Evolutionary conservation across 495 filamentous ascomycete species (phyloP).

Genomic region (Rusavskia elegans): DNA sequence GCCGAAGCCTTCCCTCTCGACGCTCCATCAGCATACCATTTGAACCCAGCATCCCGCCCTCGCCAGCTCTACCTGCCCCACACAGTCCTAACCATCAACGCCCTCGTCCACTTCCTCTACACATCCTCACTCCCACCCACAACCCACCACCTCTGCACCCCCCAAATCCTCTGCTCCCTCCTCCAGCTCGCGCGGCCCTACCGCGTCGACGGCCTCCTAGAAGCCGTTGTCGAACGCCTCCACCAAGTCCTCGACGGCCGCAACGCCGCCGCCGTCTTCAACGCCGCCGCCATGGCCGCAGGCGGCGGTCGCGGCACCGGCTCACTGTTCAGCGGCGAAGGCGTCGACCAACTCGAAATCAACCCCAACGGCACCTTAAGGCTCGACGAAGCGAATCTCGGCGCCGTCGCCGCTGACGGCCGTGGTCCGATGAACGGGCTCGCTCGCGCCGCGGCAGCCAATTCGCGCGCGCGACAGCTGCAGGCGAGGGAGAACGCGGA

Average conservation of each 20-base stretch:
- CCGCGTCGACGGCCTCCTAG: conserved; percentile 77
- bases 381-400: neutral
- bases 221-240: conserved; percentile 79
- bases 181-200: conserved; percentile 90
- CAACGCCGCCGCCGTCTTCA: conserved; percentile 95
- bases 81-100: conserved; percentile 70
- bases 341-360: conserved; percentile 1
- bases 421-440: neutral
- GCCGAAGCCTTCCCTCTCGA: conserved; percentile 19
- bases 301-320: conserved; percentile 67
- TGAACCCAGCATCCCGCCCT: conserved; percentile 57
- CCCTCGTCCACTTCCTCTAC: conserved; percentile 83
- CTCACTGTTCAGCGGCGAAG: conserved; percentile 18
- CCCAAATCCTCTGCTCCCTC: conserved; percentile 88
- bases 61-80: conserved; percentile 87
- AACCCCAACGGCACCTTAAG: neutral
- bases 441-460: neutral
- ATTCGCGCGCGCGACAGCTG: neutral
- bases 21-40: conserved; percentile 30
- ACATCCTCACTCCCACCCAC: conserved; percentile 70
- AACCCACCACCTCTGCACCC: conserved; percentile 67
- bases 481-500: conserved; percentile 1
- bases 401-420: neutral
- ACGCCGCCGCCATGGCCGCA: conserved; percentile 94
- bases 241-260: conserved; percentile 80